Evolutionary conservation across 2,329 filamentous ascomycete genomes (phyloP).

Genomic region (Xylaria sp.): DNA sequence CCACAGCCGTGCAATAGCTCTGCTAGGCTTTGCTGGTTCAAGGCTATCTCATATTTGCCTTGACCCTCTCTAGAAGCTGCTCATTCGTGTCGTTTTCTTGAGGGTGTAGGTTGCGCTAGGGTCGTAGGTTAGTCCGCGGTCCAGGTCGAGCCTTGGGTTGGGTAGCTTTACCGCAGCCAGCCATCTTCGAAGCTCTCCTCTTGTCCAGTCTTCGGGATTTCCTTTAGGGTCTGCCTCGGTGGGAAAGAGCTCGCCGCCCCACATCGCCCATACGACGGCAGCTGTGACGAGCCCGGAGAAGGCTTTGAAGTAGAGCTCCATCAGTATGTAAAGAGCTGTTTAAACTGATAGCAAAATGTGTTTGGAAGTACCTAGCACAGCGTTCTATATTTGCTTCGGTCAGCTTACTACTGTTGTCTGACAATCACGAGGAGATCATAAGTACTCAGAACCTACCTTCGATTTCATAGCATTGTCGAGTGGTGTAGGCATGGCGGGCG

Average conservation of each 20-base stretch:
- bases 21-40: background rate
- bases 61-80: constrained; percentile 69
- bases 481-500: constrained; percentile 64
- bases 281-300: constrained; percentile 83
- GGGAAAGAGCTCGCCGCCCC: constrained; percentile 84
- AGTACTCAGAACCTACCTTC: constrained; percentile 51
- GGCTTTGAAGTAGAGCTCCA: constrained; percentile 50
- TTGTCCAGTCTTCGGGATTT: constrained; percentile 71
- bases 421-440: background rate
- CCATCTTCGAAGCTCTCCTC: constrained; percentile 80
- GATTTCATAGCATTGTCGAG: constrained; percentile 71
- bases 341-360: constrained; percentile 2
- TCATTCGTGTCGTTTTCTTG: constrained; percentile 60
- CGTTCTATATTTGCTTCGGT: constrained; percentile 53
- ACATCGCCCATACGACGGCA: constrained; percentile 81
- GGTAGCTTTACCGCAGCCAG: constrained; percentile 68
- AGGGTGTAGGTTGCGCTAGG: constrained; percentile 66
- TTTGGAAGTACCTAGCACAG: constrained; percentile 63
- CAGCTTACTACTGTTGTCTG: constrained; percentile 3
- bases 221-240: constrained; percentile 74
- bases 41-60: constrained; percentile 60
- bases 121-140: constrained; percentile 6
- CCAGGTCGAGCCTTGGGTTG: background rate
- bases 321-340: constrained; percentile 26
- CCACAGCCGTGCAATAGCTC: background rate